Base-by-base conservation (phyloP, 805 yeast species). In the Allodekkera sacchari region DNA sequence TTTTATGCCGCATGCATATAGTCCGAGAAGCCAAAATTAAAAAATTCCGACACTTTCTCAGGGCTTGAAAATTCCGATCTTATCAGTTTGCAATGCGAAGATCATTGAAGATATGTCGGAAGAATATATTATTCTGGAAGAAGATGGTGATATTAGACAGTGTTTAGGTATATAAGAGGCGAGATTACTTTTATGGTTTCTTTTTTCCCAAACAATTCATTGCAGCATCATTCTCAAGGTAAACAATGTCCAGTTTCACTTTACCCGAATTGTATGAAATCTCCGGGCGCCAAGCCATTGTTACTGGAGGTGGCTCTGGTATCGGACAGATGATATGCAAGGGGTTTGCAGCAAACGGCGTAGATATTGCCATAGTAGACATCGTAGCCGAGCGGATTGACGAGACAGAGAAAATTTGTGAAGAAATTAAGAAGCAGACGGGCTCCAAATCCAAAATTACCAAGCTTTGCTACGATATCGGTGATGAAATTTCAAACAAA, bases 261-360 rank as follows among this genome's bases (percentile, higher is more conserved):
- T 31, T 42, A 23, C 37, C 41, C n/a, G 37, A 33, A 18, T 23
- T 43, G 3, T 44, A 35, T 27, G 44, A 44, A 27, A 35, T 45
- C 16, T 31, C 42, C 3, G 48, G 47, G 5, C 30, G 49, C 28
- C 48, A 42, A 30, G 48, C 50, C 2, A 35, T 44, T 13, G 47
- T 45, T 19, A 44, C 48, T 10, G 50, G 47, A 6, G 50, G 38
- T 14, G 48, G 47, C 6, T 45, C 50, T 2, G 50, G 50, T 11
- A 42, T 45, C 28, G 50, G 47, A 3, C 50, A 42, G 31, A 36
- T 44, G 44, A 38, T 44, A 3, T 28, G 35, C 20, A 24, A 42
- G 27, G 50, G 50, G 2, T 34, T 42, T 30, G 43, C 31, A 4
- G 50, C 50, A 10, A 45, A 45, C 25, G 27, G 27, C 22, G 48